Conservation (phyloP, 352 stramenopile genomes). For the Pythium dissimile region DNA sequence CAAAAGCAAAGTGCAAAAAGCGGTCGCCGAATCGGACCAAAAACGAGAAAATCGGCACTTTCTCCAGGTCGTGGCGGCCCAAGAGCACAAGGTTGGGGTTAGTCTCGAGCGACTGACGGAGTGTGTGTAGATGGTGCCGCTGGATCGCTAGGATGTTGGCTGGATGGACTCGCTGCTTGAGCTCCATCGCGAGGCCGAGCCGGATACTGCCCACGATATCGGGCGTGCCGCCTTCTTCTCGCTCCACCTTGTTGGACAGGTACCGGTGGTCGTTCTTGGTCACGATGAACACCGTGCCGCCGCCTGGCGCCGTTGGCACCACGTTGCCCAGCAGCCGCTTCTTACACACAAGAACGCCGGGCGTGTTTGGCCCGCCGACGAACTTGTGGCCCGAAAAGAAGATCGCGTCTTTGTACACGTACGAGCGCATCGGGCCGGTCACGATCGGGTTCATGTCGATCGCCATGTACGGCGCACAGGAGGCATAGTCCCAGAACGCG, state of each 20-base stretch:
- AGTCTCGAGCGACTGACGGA: slow-evolving; percentile 26
- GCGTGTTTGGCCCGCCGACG: slow-evolving; percentile 86
- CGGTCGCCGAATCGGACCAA: slow-evolving; percentile 72
- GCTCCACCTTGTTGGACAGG: slow-evolving; percentile 86
- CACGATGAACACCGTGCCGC: slow-evolving; percentile 43
- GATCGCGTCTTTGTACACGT: slow-evolving; percentile 88
- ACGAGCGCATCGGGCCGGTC: slow-evolving; percentile 21
- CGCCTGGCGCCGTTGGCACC: slow-evolving; percentile 38
- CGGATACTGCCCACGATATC: slow-evolving; percentile 91
- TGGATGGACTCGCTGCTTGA: slow-evolving; percentile 61
- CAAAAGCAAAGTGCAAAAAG: slow-evolving; percentile 96
- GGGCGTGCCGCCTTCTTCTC: slow-evolving; percentile 94
- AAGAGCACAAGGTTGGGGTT: slow-evolving; percentile 80
- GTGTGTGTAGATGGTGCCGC: slow-evolving; percentile 18
- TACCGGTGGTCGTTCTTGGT: slow-evolving; percentile 46
- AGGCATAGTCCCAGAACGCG: slow-evolving; percentile 94
- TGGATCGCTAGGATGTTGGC: slow-evolving; percentile 38
- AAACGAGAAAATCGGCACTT: slow-evolving; percentile 92
- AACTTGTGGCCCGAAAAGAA: slow-evolving; percentile 96
- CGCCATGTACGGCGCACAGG: slow-evolving; percentile 83
- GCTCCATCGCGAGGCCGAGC: slow-evolving; percentile 82
- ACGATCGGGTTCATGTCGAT: slow-evolving; percentile 93
- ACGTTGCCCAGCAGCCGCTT: slow-evolving; percentile 65
- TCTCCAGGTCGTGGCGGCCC: slow-evolving; percentile 35
- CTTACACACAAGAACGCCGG: slow-evolving; percentile 92